These are phyloP conservation scores for Fraxinus albicans DNA, from an alignment of 305 asterid genomes.

Conservation along the genomic window DNA sequence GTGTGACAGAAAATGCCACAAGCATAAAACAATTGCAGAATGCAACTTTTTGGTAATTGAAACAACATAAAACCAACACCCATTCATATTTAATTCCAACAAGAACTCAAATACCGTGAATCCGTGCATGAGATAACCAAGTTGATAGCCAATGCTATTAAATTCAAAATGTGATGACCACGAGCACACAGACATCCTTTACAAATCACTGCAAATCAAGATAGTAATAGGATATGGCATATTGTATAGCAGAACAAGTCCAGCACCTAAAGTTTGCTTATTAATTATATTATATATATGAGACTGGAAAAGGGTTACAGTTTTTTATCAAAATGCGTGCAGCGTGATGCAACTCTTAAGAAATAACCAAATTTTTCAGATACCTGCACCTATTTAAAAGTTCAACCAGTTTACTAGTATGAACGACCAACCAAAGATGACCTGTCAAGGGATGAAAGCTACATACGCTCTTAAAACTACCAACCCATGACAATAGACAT, in stretches of 20 bases:
- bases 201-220: background rate
- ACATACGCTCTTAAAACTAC: background rate
- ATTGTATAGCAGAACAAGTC: background rate
- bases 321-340: background rate
- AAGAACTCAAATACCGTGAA: background rate
- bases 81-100: background rate
- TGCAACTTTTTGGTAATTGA: background rate
- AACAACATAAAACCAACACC: background rate
- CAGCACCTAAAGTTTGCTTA: background rate
- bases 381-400: background rate
- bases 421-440: constrained; percentile 1
- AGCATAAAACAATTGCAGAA: background rate
- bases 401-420: background rate
- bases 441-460: background rate
- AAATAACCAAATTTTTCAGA: background rate
- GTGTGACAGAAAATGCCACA: background rate
- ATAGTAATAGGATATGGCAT: background rate
- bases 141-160: background rate
- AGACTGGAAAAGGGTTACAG: background rate
- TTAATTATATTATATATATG: background rate
- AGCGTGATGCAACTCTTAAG: background rate
- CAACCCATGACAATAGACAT: constrained; percentile 9
- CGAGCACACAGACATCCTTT: background rate
- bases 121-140: background rate
- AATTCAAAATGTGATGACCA: background rate